These are phyloP conservation scores for Marasmius oreades DNA, from an alignment of 1,284 basidiomycete species.

Conservation along the genomic window DNA sequence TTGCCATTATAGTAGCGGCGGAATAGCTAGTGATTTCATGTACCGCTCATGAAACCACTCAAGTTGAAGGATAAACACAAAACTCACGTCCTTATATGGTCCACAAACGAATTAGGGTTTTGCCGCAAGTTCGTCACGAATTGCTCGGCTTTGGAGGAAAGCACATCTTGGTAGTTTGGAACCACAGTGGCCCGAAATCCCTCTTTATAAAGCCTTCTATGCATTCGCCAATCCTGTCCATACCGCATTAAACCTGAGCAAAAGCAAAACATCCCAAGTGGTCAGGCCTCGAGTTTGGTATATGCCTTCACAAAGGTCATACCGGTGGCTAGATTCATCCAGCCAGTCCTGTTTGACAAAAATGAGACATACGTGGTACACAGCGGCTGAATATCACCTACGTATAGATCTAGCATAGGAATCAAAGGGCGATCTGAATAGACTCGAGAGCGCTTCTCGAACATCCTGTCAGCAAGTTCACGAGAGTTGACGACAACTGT, in stretches of 20 bases:
- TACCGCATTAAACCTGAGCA: conserved; percentile 31
- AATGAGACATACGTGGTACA: too few relatives aligned
- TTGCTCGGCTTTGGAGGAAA: conserved; percentile 24
- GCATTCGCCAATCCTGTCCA: conserved; percentile 35
- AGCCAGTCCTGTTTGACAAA: too few relatives aligned
- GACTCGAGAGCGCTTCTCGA: neutral
- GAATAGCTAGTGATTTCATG: neutral
- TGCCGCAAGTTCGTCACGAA: neutral
- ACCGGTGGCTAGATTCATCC: neutral
- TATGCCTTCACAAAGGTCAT: too few relatives aligned
- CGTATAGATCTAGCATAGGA: neutral
- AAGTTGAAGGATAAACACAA: neutral
- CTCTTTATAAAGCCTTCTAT: conserved; percentile 34
- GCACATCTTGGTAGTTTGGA: conserved; percentile 25
- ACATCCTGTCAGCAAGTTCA: neutral
- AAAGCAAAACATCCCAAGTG: conserved; percentile 38
- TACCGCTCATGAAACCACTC: neutral
- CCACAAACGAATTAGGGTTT: conserved; percentile 11
- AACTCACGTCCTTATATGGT: conserved; percentile 23
- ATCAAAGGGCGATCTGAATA: neutral
- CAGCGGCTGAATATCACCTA: too few relatives aligned
- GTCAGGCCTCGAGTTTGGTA: too few relatives aligned
- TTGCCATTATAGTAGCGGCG: conserved; percentile 3
- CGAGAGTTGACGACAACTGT: neutral
- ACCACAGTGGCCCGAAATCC: conserved; percentile 24